Conservation (phyloP, 177 flowering plant species). For the Vitis hybrid region DNA sequence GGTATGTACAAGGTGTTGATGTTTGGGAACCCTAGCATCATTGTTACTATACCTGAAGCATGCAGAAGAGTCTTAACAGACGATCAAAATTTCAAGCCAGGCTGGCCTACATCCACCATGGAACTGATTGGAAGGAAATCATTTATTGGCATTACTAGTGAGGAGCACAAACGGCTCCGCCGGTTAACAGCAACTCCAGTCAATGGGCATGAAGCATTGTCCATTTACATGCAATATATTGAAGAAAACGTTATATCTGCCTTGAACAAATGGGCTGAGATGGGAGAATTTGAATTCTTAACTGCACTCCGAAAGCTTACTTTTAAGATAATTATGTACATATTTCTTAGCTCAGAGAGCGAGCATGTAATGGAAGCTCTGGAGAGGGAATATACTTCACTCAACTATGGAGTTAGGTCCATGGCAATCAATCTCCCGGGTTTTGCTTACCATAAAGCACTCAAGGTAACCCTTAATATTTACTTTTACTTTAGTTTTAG, state of each 20-base stretch:
- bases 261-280: constrained; percentile 55
- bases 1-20: constrained; percentile 77
- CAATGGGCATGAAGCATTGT: constrained; percentile 72
- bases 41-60: constrained; percentile 61
- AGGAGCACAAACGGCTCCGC: constrained; percentile 78
- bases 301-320: constrained; percentile 73
- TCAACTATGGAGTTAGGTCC: constrained; percentile 58
- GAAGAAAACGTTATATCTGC: constrained; percentile 40
- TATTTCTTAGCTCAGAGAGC: constrained; percentile 45
- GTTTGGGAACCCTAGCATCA: constrained; percentile 78
- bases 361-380: constrained; percentile 36
- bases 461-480: constrained; percentile 37
- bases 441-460: constrained; percentile 55
- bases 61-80: constrained; percentile 64
- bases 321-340: constrained; percentile 54
- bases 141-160: constrained; percentile 47
- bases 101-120: constrained; percentile 71
- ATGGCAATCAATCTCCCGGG: constrained; percentile 67
- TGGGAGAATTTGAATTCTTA: constrained; percentile 71
- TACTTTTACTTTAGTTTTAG: too few relatives aligned
- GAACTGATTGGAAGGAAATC: constrained; percentile 73
- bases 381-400: constrained; percentile 48
- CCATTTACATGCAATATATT: constrained; percentile 51
- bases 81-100: constrained; percentile 63
- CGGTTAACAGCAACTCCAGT: constrained; percentile 70